A percentile compares a stretch with the other conserved stretches of the same genome.
phyloP scores from a whole-genome alignment of 371 early-diverging fungal species.

The Globomyces sp. region DNA sequence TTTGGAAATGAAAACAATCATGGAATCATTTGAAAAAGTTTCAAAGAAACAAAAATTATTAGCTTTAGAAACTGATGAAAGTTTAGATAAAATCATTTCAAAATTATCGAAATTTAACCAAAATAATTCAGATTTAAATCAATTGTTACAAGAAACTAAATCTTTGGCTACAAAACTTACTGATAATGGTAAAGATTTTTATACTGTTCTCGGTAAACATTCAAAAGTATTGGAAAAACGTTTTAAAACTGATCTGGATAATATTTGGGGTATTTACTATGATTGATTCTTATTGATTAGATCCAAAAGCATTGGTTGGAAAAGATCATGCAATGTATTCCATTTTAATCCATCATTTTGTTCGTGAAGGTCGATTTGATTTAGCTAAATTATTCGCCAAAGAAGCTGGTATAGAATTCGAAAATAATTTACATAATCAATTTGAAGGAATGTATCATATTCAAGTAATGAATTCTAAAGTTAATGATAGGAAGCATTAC shows the following conservation, averaged over 20 bases:
- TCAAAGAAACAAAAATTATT: conserved; percentile 19
- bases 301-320: conserved; percentile 31
- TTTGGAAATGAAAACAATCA: conserved; percentile 15
- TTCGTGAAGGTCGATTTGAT: conserved; percentile 85
- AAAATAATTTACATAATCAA: conserved; percentile 41
- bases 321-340: conserved; percentile 8
- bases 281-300: too few relatives aligned
- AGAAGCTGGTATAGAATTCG: conserved; percentile 40
- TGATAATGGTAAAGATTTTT: conserved; percentile 69
- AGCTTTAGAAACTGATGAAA: conserved; percentile 14
- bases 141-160: conserved; percentile 11
- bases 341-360: conserved; percentile 60
- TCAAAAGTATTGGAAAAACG: conserved; percentile 78
- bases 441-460: conserved; percentile 66
- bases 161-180: conserved; percentile 23
- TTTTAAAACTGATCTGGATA: conserved; percentile 36
- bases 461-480: conserved; percentile 13
- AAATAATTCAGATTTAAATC: conserved; percentile 15
- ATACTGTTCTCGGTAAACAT: conserved; percentile 61
- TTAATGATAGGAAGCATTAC: conserved; percentile 34
- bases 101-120: not conserved
- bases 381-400: conserved; percentile 61
- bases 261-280: conserved; percentile 20
- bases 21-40: conserved; percentile 21
- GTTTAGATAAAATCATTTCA: conserved; percentile 16